Conservation (phyloP, 2,329 filamentous ascomycete species). For the Lasiodiplodia gonubiensis region DNA sequence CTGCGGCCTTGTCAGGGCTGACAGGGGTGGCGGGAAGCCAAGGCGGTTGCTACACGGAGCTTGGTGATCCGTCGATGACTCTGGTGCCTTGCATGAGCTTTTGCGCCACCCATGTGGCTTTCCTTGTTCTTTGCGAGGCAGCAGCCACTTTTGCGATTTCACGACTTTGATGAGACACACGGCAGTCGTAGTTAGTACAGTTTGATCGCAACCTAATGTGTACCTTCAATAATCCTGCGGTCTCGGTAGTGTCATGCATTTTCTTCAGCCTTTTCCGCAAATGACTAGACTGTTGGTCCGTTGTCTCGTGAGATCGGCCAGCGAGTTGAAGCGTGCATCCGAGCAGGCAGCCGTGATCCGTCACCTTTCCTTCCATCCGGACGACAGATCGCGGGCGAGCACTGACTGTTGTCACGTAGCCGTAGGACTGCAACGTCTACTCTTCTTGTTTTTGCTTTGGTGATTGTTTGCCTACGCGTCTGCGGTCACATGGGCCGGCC, state of each 20-base stretch:
- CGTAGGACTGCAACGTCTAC: background rate
- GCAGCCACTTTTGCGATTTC: background rate
- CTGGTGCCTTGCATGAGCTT: slow-evolving; percentile 11
- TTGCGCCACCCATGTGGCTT: slow-evolving; percentile 11
- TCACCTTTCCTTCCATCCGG: background rate
- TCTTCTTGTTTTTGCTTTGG: background rate
- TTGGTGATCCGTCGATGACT: slow-evolving; percentile 21
- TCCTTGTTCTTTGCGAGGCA: slow-evolving; percentile 1
- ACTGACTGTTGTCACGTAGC: background rate
- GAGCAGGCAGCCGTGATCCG: slow-evolving; percentile 7
- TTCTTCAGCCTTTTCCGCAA: background rate
- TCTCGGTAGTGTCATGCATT: slow-evolving; percentile 5
- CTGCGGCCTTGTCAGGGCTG: background rate
- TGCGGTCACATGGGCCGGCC: slow-evolving; percentile 12
- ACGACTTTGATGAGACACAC: slow-evolving; percentile 20
- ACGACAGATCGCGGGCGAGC: background rate
- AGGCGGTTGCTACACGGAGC: slow-evolving; percentile 16
- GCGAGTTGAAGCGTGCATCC: background rate
- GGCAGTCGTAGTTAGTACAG: slow-evolving; percentile 5
- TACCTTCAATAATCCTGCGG: background rate
- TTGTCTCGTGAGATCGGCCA: background rate
- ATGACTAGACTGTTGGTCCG: background rate
- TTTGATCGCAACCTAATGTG: slow-evolving; percentile 17
- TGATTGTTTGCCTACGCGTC: background rate
- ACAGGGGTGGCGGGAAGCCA: slow-evolving; percentile 3